phyloP scores from a whole-genome alignment of 306 rosid genomes.

The Medicago lupulina region DNA sequence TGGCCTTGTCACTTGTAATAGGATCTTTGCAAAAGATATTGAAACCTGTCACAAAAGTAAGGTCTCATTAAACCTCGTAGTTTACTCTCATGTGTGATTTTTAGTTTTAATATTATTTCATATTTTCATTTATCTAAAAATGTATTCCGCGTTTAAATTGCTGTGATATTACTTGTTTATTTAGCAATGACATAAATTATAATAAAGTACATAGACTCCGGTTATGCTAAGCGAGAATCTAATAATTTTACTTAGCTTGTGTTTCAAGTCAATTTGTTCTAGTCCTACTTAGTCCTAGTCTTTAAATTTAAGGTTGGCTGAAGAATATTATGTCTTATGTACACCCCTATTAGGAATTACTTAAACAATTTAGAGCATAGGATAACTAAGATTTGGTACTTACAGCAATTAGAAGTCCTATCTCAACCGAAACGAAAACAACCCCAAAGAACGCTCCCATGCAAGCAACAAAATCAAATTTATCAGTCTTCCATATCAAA shows the following conservation, averaged over 20 bases:
- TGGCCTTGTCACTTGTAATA: constrained; percentile 94
- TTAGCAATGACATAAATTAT: background rate
- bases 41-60: constrained; percentile 59
- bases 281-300: background rate
- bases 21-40: constrained; percentile 93
- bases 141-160: background rate
- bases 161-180: background rate
- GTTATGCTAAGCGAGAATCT: background rate
- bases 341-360: constrained; percentile 4
- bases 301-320: background rate
- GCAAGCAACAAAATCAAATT: constrained; percentile 90
- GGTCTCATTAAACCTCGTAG: background rate
- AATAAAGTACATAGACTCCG: background rate
- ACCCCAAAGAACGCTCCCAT: constrained; percentile 98
- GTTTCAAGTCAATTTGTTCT: background rate
- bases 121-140: background rate
- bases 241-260: background rate
- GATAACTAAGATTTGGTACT: constrained; percentile 39
- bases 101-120: background rate
- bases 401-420: constrained; percentile 92
- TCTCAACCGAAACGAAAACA: constrained; percentile 76
- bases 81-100: background rate
- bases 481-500: constrained; percentile 90
- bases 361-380: constrained; percentile 29
- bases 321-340: background rate